Percentiles rank a stretch among this genome's conserved stretches.
Evolutionary conservation across 2,329 filamentous ascomycete species (phyloP).

Genomic region (Cercospora sesami): DNA sequence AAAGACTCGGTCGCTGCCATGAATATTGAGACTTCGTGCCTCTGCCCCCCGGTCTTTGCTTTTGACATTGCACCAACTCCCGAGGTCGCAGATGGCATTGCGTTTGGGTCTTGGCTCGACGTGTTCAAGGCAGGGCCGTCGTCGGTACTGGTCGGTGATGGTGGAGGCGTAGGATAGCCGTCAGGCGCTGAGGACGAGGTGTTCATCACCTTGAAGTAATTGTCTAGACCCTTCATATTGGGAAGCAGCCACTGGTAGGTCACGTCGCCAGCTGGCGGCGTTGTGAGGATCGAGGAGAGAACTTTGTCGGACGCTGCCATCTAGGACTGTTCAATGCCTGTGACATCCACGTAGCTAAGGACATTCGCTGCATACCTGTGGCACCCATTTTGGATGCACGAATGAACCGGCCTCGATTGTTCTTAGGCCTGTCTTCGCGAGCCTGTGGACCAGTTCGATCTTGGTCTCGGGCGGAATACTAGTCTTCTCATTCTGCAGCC

Average conservation of each 20-base stretch:
- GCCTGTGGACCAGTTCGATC: constrained; percentile 69
- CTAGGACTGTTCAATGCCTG: constrained; percentile 43
- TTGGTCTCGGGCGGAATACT: constrained; percentile 71
- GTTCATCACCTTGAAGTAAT: constrained; percentile 57
- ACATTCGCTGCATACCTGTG: constrained; percentile 58
- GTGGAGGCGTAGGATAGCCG: constrained; percentile 52
- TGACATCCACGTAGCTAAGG: background rate
- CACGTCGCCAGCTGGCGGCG: constrained; percentile 58
- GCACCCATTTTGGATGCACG: constrained; percentile 80
- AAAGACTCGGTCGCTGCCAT: constrained; percentile 80
- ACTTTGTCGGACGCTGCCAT: constrained; percentile 79
- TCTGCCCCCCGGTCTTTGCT: constrained; percentile 26
- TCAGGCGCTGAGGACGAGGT: constrained; percentile 42
- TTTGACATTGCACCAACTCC: constrained; percentile 54
- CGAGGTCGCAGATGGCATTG: constrained; percentile 42
- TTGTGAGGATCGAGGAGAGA: constrained; percentile 65
- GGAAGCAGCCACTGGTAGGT: constrained; percentile 81
- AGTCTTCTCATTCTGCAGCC: constrained; percentile 81
- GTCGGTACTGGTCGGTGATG: constrained; percentile 38
- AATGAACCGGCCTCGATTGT: constrained; percentile 82
- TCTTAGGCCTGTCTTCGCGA: constrained; percentile 67
- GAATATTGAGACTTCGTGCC: constrained; percentile 74
- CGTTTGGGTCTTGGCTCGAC: constrained; percentile 46
- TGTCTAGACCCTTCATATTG: constrained; percentile 70
- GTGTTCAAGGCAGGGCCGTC: constrained; percentile 45